Base-by-base conservation (phyloP, 495 filamentous ascomycete genomes). In the Podospora pseudoanserina region DNA sequence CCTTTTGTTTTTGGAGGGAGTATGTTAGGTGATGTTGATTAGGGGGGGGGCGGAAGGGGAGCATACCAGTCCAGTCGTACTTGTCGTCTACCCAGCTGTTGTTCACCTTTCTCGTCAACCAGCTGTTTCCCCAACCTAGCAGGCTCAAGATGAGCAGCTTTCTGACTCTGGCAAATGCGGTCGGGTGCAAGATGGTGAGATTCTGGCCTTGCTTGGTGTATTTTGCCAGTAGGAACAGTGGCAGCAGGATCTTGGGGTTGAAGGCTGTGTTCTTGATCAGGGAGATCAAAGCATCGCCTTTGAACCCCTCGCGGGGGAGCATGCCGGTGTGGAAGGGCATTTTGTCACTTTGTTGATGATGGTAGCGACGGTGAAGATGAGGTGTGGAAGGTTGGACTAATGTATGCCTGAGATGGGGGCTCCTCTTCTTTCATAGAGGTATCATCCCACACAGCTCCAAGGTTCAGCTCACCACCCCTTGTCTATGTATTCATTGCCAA, bases 61-160 rank as follows among this genome's bases (percentile, higher is more conserved):
- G 39, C 39, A 49, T 49, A 49, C 84, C 82, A 34, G 81, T 76
- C 88, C 89, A 92, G 79, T 90, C 83, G 73, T 89, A 91, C 27
- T 74, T 78, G 75, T 91, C 89, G 19, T 70, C 72, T 23, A 76
- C 77, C 78, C 83, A 86, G 72, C 90, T 91, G 76, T 92, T 90
- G 54, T 87, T 70, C 3, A 83, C 84, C 4, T 79, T 75, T 20
- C 77, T 74, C 61, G 86, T 86, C 13, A 90, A 73, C 73, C 79
- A 88, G 5, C 67, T 72, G 73, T 81, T 85, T 11, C 86, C 53
- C 63, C 79, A 76, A 26, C 81, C 79, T 23, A 84, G 67, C 9
- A 89, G 53, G 13, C 82, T 84, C 56, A 90, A 72, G 11, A 76
- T 78, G 67, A 85, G 75, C 32, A 88, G 77, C 4, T 73, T 75